Evolutionary conservation across 139 green algal genomes (phyloP), one percentile per base, ranked within the genome.

Genomic region (Chlorella sp.): DNA sequence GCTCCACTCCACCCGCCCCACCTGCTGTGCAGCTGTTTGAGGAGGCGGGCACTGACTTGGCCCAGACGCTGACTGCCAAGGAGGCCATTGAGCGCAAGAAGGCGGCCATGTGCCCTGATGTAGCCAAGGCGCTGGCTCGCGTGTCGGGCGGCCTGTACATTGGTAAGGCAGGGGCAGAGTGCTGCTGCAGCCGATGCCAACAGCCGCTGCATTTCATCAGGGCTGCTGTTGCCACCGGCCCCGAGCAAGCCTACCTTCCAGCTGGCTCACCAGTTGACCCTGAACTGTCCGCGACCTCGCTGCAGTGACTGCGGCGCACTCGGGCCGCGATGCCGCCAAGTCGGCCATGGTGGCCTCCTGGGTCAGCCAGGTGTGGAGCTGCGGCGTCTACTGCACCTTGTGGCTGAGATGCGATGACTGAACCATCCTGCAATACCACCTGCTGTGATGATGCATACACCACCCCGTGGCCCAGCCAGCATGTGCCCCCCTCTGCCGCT

Each of bases 1-100:
- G 7, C 44, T 11, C 11, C 44, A 11, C 44, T 30, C 34, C 73
- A 30, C n/a, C 32, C 7, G 0, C 74, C 56, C 56, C 44, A 51
- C 44, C 34, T 28, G 21, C 56, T 30, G 41, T 36, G 87, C 96
- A 99, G 93, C 83, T 89, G 23, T 98, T 95, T 88, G 97, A 99
- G 93, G 96, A 99, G 89, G 90, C 94, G 75, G 96, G 96, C 80
- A 98, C 96, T 0, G 93, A 97, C 68, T 78, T 99, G 71, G 94
- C 92, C 12, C 94, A 97, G 90, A 68, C 86, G 25, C 89, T 99
- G 68, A 97, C 91, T 0, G 86, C 88, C 57, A 99, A 98, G 90
- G 92, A 97, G 25, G 64, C 32, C 26, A 92, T 98, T 25, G 91
- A 89, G 1, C 82, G 81, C 44, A 94, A 91, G 85, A 98, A 98